These are phyloP conservation scores for Avicennia marina DNA, from an alignment of 257 asterid species.

Conservation along the genomic window DNA sequence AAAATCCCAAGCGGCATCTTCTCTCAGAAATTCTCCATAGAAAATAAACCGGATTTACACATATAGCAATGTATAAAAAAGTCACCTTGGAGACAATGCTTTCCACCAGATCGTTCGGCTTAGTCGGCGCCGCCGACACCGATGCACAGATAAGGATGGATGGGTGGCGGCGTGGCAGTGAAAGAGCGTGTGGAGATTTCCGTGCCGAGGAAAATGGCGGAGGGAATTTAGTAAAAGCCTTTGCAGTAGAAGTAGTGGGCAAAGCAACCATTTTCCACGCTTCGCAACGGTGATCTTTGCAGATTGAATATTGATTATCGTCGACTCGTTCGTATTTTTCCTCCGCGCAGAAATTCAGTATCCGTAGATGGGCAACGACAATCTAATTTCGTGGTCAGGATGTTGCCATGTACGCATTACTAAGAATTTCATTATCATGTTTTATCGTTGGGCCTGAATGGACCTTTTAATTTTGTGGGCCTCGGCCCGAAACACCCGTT, in stretches of 20 bases:
- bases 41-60: too few relatives aligned
- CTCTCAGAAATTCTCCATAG: background rate
- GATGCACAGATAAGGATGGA: conserved; percentile 37
- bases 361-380: too few relatives aligned
- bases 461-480: too few relatives aligned
- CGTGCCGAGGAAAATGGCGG: conserved; percentile 16
- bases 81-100: conserved; percentile 64
- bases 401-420: too few relatives aligned
- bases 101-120: conserved; percentile 50
- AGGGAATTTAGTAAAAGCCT: conserved; percentile 28
- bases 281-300: too few relatives aligned
- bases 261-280: conserved; percentile 17
- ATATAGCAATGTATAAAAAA: background rate
- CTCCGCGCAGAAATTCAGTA: too few relatives aligned
- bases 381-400: too few relatives aligned
- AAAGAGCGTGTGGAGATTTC: conserved; percentile 14
- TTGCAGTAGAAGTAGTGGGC: conserved; percentile 25
- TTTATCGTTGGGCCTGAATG: too few relatives aligned
- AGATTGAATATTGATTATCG: too few relatives aligned
- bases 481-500: too few relatives aligned
- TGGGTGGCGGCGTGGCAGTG: conserved; percentile 15
- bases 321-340: too few relatives aligned
- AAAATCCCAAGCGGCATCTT: background rate
- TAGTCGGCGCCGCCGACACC: conserved; percentile 38
- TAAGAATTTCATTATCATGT: too few relatives aligned